Conservation (phyloP, 345 rosid genomes). For the Salix exigua region DNA sequence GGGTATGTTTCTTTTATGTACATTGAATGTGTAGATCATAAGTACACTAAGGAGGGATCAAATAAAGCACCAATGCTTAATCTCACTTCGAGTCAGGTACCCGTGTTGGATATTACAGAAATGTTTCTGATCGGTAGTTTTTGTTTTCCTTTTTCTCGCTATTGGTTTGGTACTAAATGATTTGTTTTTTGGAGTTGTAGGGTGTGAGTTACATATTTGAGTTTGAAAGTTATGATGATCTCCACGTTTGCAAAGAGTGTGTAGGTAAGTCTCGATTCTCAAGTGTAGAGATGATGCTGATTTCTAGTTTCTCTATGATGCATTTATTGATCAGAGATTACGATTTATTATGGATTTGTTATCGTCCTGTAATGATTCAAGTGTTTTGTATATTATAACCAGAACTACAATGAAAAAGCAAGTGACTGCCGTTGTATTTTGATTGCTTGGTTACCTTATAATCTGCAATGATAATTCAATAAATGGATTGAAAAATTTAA, state of each 20-base stretch:
- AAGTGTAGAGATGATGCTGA: not conserved
- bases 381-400: not conserved
- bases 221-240: conserved; percentile 75
- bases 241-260: conserved; percentile 70
- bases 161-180: not conserved
- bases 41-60: conserved; percentile 72
- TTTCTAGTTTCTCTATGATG: not conserved
- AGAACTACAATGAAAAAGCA: not conserved
- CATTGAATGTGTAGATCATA: conserved; percentile 49
- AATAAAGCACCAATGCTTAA: conserved; percentile 87
- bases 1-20: not conserved
- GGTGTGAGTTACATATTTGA: conserved; percentile 75
- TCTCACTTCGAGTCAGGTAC: conserved; percentile 68
- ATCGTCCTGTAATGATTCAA: no score
- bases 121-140: conserved; percentile 6
- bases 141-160: not conserved
- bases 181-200: conserved; percentile 27
- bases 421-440: not conserved
- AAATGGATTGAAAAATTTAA: no score
- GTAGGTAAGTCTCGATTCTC: conserved; percentile 51
- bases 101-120: not conserved
- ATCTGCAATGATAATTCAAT: not conserved
- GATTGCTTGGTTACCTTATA: not conserved
- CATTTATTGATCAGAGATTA: not conserved
- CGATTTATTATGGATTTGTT: not conserved